Percentiles rank a stretch among this genome's conserved stretches.
Conservation (phyloP, 2,329 filamentous ascomycete genomes). For the Trichoderma sp. region DNA sequence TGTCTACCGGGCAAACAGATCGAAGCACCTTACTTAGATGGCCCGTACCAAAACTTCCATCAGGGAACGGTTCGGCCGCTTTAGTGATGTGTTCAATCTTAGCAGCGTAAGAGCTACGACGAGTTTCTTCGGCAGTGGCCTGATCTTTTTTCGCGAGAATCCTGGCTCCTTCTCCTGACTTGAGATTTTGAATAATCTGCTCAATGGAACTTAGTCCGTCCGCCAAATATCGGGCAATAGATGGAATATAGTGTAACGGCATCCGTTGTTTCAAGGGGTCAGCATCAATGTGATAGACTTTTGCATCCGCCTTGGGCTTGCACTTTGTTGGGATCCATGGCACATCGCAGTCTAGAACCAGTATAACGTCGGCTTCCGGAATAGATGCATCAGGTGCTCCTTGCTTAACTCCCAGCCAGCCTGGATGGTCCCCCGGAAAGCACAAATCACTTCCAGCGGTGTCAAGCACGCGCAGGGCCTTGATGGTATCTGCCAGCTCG, state of each 20-base stretch:
- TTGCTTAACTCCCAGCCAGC: slow-evolving; percentile 71
- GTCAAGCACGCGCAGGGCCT: slow-evolving; percentile 72
- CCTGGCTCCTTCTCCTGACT: slow-evolving; percentile 48
- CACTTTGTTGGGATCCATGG: slow-evolving; percentile 88
- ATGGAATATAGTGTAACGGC: slow-evolving; percentile 73
- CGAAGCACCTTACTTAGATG: slow-evolving; percentile 42
- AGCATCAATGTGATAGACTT: slow-evolving; percentile 66
- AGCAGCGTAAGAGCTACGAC: slow-evolving; percentile 35
- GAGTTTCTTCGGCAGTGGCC: slow-evolving; percentile 44
- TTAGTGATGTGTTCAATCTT: slow-evolving; percentile 60
- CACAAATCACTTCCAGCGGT: slow-evolving; percentile 83
- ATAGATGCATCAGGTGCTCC: slow-evolving; percentile 71
- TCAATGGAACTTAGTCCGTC: slow-evolving; percentile 67
- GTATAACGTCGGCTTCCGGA: slow-evolving; percentile 76
- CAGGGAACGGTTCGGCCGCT: slow-evolving; percentile 59
- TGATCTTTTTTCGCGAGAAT: slow-evolving; percentile 39
- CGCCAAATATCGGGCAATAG: slow-evolving; percentile 67
- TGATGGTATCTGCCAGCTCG: slow-evolving; percentile 67
- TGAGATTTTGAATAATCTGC: slow-evolving; percentile 69
- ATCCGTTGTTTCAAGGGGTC: slow-evolving; percentile 73
- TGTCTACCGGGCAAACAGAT: slow-evolving; percentile 48
- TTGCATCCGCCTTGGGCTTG: slow-evolving; percentile 55
- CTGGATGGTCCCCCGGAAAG: slow-evolving; percentile 72
- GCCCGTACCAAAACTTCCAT: slow-evolving; percentile 55
- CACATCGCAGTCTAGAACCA: slow-evolving; percentile 87